These are phyloP conservation scores for Candida nonsorbophila DNA, from an alignment of 805 yeast genomes.

Conservation along the genomic window DNA sequence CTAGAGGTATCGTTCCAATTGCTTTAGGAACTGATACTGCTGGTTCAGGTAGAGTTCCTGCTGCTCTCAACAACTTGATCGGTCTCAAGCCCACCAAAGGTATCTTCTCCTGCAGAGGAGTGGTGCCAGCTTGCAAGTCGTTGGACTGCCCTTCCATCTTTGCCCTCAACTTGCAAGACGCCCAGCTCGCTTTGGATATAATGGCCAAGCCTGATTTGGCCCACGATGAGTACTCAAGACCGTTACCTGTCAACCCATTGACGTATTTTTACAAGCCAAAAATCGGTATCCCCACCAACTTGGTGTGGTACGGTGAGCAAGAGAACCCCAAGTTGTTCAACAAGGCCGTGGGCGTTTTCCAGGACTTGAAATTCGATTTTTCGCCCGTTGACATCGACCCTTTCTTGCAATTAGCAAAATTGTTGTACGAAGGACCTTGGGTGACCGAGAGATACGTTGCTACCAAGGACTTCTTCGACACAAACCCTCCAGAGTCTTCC, in stretches of 20 bases:
- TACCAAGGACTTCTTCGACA: constrained; percentile 61
- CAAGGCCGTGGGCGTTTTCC: constrained; percentile 47
- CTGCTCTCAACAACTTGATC: constrained; percentile 83
- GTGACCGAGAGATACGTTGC: constrained; percentile 93
- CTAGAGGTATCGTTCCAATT: constrained; percentile 83
- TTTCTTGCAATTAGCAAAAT: constrained; percentile 73
- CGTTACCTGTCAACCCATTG: constrained; percentile 62
- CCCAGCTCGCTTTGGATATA: constrained; percentile 68
- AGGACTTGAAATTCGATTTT: constrained; percentile 35
- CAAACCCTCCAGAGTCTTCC: constrained; percentile 62
- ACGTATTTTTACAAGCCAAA: constrained; percentile 54
- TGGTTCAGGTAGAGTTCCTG: constrained; percentile 97
- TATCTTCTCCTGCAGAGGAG: constrained; percentile 78
- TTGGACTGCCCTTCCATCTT: constrained; percentile 90
- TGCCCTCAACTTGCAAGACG: constrained; percentile 72
- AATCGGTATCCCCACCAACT: constrained; percentile 70
- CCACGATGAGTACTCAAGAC: constrained; percentile 76
- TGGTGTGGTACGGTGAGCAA: constrained; percentile 77
- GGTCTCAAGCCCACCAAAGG: constrained; percentile 95
- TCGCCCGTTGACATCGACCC: constrained; percentile 68
- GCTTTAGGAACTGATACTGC: constrained; percentile 97
- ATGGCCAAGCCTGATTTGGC: constrained; percentile 66
- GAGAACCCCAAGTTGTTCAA: constrained; percentile 70
- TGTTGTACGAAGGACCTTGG: constrained; percentile 98
- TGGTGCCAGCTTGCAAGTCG: constrained; percentile 96